These are phyloP conservation scores for Usnea hakonensis DNA, from an alignment of 495 filamentous ascomycete species.

Conservation along the genomic window DNA sequence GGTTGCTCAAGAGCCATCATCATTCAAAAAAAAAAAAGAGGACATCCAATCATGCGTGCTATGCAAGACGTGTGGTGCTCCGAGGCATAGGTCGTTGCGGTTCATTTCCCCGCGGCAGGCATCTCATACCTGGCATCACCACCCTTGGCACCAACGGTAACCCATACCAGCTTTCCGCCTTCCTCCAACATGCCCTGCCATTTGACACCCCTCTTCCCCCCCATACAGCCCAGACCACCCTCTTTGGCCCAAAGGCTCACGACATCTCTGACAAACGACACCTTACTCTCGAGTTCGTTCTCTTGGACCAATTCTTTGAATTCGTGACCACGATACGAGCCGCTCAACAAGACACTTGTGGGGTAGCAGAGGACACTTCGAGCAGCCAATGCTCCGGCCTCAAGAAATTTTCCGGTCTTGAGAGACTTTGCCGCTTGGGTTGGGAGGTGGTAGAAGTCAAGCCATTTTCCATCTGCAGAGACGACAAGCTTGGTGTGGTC, in stretches of 20 bases:
- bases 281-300: constrained; percentile 73
- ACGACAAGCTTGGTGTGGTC: constrained; percentile 93
- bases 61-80: not conserved
- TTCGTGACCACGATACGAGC: constrained; percentile 27
- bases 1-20: not conserved
- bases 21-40: not conserved
- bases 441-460: constrained; percentile 79
- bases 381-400: constrained; percentile 53
- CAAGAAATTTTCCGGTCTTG: constrained; percentile 52
- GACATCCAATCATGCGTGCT: constrained; percentile 3
- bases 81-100: not conserved
- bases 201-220: constrained; percentile 45
- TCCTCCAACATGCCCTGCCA: constrained; percentile 65
- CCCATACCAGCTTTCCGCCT: constrained; percentile 74
- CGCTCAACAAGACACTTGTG: constrained; percentile 41
- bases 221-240: constrained; percentile 56
- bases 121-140: constrained; percentile 54
- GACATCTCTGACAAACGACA: constrained; percentile 63
- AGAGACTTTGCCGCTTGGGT: constrained; percentile 58
- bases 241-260: constrained; percentile 65
- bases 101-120: not conserved
- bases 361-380: constrained; percentile 53
- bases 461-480: constrained; percentile 63
- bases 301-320: constrained; percentile 58
- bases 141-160: constrained; percentile 67